Percentiles rank a stretch among this genome's conserved stretches.
These are phyloP conservation scores for Nicotiana attenuata DNA, from an alignment of 257 asterid genomes.

Conservation along the genomic window DNA sequence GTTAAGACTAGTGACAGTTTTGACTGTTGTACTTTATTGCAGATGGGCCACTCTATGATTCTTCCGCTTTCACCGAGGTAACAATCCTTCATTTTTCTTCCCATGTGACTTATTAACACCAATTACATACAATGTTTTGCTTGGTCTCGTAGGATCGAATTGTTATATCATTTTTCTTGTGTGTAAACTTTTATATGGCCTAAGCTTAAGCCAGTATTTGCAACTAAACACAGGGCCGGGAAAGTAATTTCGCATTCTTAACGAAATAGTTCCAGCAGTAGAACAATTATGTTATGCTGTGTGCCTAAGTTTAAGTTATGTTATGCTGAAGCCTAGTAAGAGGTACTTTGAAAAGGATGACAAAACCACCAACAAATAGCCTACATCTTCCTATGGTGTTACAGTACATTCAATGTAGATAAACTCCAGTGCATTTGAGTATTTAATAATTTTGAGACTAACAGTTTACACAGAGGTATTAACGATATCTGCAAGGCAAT, in stretches of 20 bases:
- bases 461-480: not conserved
- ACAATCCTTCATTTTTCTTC: not conserved
- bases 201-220: too few relatives aligned
- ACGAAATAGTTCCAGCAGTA: too few relatives aligned
- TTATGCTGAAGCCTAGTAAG: not conserved
- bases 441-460: not conserved
- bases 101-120: not conserved
- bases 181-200: too few relatives aligned
- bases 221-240: too few relatives aligned
- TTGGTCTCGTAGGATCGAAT: not conserved
- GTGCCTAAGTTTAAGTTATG: too few relatives aligned
- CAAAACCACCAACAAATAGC: not conserved
- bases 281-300: too few relatives aligned
- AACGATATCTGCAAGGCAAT: not conserved
- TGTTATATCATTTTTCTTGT: too few relatives aligned
- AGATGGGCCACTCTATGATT: slow-evolving; percentile 83
- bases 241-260: too few relatives aligned
- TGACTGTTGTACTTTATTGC: slow-evolving; percentile 20
- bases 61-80: slow-evolving; percentile 69
- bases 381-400: not conserved
- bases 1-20: not conserved
- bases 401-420: not conserved
- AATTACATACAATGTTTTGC: not conserved
- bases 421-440: not conserved
- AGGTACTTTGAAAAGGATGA: not conserved